Evolutionary conservation across 2,329 filamentous ascomycete species (phyloP).

Genomic region (Xylariaceae sp.): DNA sequence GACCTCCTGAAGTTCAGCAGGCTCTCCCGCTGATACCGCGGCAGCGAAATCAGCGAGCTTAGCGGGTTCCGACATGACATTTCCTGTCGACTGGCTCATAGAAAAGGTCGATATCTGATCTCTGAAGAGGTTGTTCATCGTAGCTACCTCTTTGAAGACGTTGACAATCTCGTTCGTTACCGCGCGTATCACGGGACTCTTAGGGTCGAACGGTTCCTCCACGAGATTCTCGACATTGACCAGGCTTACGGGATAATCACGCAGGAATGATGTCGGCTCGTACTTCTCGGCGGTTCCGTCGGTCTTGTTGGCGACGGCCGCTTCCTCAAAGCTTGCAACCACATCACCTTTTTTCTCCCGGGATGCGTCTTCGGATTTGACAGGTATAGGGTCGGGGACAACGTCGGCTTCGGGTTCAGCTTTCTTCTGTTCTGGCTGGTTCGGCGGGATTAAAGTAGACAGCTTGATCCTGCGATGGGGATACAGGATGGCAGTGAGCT

Average conservation of each 20-base stretch:
- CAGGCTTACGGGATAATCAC: slow-evolving; percentile 85
- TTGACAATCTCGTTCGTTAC: slow-evolving; percentile 98
- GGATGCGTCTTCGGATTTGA: slow-evolving; percentile 47
- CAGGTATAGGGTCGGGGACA: slow-evolving; percentile 55
- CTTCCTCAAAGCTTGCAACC: slow-evolving; percentile 94
- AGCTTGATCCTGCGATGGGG: slow-evolving; percentile 92
- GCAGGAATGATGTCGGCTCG: slow-evolving; percentile 85
- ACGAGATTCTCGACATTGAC: slow-evolving; percentile 91
- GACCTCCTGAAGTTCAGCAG: slow-evolving; percentile 87
- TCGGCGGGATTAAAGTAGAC: slow-evolving; percentile 72
- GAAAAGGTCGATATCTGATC: slow-evolving; percentile 97
- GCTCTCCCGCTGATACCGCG: slow-evolving; percentile 89
- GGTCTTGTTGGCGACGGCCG: slow-evolving; percentile 55
- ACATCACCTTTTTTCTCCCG: slow-evolving; percentile 83
- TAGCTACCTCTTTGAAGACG: slow-evolving; percentile 95
- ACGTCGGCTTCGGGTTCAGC: slow-evolving; percentile 44
- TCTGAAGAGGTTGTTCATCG: slow-evolving; percentile 88
- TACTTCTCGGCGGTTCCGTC: slow-evolving; percentile 54
- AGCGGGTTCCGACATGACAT: slow-evolving; percentile 88
- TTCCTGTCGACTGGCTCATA: slow-evolving; percentile 89
- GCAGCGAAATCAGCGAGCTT: slow-evolving; percentile 97
- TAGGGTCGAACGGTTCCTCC: slow-evolving; percentile 86
- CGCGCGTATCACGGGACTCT: slow-evolving; percentile 81
- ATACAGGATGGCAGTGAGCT: slow-evolving; percentile 88
- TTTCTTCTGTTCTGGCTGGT: slow-evolving; percentile 47